These are phyloP conservation scores for Candida gorgasii DNA, from an alignment of 805 yeast species.

Conservation along the genomic window DNA sequence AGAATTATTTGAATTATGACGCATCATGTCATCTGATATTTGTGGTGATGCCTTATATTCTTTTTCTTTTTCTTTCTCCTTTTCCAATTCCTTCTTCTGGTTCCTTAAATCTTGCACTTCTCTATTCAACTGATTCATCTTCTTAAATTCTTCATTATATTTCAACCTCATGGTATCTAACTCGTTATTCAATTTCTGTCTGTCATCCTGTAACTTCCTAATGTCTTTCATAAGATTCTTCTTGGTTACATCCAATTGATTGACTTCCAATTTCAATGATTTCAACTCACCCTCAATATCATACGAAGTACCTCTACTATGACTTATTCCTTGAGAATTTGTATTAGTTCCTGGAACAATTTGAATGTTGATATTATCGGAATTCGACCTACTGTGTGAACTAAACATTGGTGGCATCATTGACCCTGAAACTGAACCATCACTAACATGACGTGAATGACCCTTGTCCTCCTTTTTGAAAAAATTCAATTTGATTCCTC, in stretches of 20 bases:
- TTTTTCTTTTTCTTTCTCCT: conserved; percentile 16
- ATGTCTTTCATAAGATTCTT: conserved; percentile 11
- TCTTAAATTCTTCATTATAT: conserved; percentile 16
- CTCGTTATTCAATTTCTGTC: conserved; percentile 15
- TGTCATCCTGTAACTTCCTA: conserved; percentile 28
- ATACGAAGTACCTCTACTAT: conserved; percentile 5
- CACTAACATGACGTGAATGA: conserved; percentile 42
- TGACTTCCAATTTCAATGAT: conserved; percentile 37
- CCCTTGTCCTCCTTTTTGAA: conserved; percentile 32
- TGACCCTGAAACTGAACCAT: conserved; percentile 27
- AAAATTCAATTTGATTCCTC: conserved; percentile 32
- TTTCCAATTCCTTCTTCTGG: conserved; percentile 45
- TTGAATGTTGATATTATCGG: conserved; percentile 33
- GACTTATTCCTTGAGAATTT: conserved; percentile 4
- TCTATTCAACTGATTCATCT: conserved; percentile 28
- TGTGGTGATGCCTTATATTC: conserved; percentile 6
- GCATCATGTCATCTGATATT: conserved; percentile 7
- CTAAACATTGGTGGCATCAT: conserved; percentile 47
- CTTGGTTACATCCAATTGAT: conserved; percentile 28
- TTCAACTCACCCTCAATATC: conserved; percentile 11
- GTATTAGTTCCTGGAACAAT: conserved; percentile 5
- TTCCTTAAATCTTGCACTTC: conserved; percentile 54
- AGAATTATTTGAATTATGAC: conserved; percentile 16
- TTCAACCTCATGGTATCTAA: conserved; percentile 10
- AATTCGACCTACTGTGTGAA: conserved; percentile 42